Percentiles rank a stretch among this genome's conserved stretches.
Evolutionary conservation across 164 flowering plant genomes (phyloP).

Genomic region (Brasenia schreberi): DNA sequence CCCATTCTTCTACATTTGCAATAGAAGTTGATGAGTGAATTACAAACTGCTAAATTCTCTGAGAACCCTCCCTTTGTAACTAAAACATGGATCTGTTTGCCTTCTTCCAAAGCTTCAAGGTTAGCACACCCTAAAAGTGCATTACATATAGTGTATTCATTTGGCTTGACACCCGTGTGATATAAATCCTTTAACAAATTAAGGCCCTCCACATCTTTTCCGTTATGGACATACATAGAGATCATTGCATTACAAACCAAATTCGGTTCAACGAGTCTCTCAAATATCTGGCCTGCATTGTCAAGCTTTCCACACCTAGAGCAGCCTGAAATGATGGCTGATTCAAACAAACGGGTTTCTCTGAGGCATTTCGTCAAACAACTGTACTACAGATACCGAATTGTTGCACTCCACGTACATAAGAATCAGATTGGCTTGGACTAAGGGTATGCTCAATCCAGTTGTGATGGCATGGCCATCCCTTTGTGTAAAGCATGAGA

Average conservation of each 20-base stretch:
- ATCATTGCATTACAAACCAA: conserved; percentile 4
- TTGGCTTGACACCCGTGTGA: background rate
- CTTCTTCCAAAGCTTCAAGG: conserved; percentile 4
- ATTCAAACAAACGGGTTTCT: conserved; percentile 1
- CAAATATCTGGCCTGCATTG: background rate
- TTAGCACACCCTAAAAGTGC: background rate
- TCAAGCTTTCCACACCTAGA: background rate
- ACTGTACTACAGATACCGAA: background rate
- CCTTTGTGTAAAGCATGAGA: background rate
- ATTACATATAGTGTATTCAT: background rate
- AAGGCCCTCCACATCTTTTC: background rate
- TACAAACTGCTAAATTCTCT: background rate
- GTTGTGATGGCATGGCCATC: background rate
- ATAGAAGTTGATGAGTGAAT: conserved; percentile 2
- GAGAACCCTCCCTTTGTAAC: background rate
- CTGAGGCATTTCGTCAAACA: conserved; percentile 4
- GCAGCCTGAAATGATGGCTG: conserved; percentile 2
- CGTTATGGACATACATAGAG: background rate
- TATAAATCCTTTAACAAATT: background rate
- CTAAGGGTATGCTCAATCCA: background rate
- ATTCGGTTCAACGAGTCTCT: background rate
- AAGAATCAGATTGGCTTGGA: background rate
- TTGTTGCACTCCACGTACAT: background rate
- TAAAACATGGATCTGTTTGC: conserved; percentile 4
- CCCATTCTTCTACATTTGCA: background rate